Evolutionary conservation across 805 yeast species (phyloP).

Genomic region (Suhomyces prunicola): DNA sequence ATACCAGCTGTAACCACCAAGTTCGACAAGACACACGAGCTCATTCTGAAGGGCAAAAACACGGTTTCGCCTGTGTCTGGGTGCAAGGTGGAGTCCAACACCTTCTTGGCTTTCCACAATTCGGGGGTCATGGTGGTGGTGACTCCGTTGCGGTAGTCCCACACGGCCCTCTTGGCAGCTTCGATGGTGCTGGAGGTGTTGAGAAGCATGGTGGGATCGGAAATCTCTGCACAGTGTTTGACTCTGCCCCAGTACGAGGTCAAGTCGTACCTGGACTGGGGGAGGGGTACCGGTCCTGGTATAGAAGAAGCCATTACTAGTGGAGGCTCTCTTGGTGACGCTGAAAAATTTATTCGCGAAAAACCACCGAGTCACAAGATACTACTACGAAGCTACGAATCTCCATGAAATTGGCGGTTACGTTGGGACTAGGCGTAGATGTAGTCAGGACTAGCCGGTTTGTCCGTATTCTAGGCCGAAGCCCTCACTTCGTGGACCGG

Average conservation of each 20-base stretch:
- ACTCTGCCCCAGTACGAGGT: slow-evolving; percentile 91
- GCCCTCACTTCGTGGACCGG: slow-evolving; percentile 31
- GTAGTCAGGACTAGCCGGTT: slow-evolving; percentile 49
- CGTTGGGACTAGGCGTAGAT: slow-evolving; percentile 57
- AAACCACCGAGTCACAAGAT: not conserved
- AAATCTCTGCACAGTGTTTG: slow-evolving; percentile 86
- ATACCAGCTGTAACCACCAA: slow-evolving; percentile 95
- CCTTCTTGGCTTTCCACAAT: slow-evolving; percentile 83
- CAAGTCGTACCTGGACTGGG: slow-evolving; percentile 77
- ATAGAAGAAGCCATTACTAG: slow-evolving; percentile 78
- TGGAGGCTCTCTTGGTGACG: not conserved
- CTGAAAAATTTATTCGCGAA: not conserved
- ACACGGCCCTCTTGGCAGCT: slow-evolving; percentile 59
- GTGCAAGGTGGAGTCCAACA: slow-evolving; percentile 88
- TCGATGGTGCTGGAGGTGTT: slow-evolving; percentile 64
- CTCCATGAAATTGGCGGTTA: not conserved
- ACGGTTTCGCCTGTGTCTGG: slow-evolving; percentile 97
- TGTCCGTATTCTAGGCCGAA: slow-evolving; percentile 32
- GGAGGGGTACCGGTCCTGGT: slow-evolving; percentile 76
- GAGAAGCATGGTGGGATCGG: slow-evolving; percentile 87
- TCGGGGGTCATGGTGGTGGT: slow-evolving; percentile 66
- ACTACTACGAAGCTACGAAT: too few species aligned
- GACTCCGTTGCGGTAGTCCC: slow-evolving; percentile 72
- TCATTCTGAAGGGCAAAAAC: slow-evolving; percentile 92
- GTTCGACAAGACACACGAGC: slow-evolving; percentile 89